These are phyloP conservation scores for Petunia hybrid DNA, from an alignment of 305 asterid genomes.

Conservation along the genomic window DNA sequence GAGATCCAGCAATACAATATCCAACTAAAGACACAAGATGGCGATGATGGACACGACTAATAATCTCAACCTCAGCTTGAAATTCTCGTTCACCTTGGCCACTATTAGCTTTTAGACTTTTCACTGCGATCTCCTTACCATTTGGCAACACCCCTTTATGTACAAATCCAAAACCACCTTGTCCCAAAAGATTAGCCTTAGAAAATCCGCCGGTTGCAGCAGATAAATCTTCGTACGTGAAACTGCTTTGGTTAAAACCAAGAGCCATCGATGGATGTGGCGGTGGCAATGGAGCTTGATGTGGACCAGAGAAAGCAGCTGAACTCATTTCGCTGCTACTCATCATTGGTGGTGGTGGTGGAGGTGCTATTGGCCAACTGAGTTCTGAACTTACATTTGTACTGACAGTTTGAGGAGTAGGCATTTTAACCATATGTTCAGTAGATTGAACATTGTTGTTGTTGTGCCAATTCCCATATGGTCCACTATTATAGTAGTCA, in stretches of 20 bases:
- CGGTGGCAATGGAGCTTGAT: constrained; percentile 51
- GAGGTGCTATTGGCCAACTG: constrained; percentile 60
- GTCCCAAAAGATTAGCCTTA: constrained; percentile 60
- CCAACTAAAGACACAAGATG: constrained; percentile 76
- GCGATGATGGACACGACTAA: constrained; percentile 75
- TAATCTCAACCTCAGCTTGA: constrained; percentile 78
- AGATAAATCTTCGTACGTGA: constrained; percentile 63
- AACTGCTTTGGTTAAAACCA: constrained; percentile 68
- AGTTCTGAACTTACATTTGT: constrained; percentile 56
- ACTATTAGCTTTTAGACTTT: constrained; percentile 67
- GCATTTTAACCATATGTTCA: constrained; percentile 42
- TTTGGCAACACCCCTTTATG: constrained; percentile 74
- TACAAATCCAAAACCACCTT: constrained; percentile 78
- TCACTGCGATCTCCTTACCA: constrained; percentile 72
- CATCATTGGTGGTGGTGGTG: constrained; percentile 68
- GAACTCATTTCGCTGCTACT: constrained; percentile 63
- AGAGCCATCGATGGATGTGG: constrained; percentile 58
- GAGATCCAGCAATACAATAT: constrained; percentile 59
- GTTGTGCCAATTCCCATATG: constrained; percentile 48
- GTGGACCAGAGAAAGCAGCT: constrained; percentile 57
- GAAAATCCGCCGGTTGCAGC: constrained; percentile 57
- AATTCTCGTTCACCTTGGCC: constrained; percentile 82
- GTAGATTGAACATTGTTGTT: constrained; percentile 29
- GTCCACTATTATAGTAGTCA: constrained; percentile 43
- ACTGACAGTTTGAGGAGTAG: constrained; percentile 45